phyloP scores from a whole-genome alignment of 805 yeast genomes.

The Lipomyces orientalis region DNA sequence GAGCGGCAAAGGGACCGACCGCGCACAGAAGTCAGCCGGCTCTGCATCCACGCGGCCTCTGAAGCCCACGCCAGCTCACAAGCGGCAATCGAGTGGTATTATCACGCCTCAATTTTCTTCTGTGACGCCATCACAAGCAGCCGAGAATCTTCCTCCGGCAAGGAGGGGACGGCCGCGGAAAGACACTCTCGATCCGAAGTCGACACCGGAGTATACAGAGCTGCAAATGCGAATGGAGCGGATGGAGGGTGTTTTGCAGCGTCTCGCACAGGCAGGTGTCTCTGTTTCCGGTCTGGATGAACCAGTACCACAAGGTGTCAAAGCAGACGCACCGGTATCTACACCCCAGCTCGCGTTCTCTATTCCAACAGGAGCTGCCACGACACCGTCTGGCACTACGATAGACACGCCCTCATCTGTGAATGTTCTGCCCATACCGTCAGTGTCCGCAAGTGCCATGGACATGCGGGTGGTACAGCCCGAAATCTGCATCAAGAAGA shows the following conservation, averaged over 20 bases:
- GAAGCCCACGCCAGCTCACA: not conserved
- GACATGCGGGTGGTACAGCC: slow-evolving; percentile 24
- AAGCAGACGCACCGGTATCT: slow-evolving; percentile 3
- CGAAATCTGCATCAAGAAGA: slow-evolving; percentile 26
- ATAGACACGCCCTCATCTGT: slow-evolving; percentile 3
- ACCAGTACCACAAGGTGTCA: not conserved
- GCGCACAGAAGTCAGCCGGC: not conserved
- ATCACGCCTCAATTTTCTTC: not conserved
- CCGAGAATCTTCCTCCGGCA: not conserved
- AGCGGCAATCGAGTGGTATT: not conserved
- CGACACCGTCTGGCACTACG: not conserved
- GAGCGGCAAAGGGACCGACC: not conserved
- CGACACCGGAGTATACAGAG: slow-evolving; percentile 19
- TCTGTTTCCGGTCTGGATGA: slow-evolving; percentile 5
- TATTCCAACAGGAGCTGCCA: not conserved
- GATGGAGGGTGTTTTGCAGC: slow-evolving; percentile 25
- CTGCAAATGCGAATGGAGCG: slow-evolving; percentile 26
- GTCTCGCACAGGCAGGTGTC: slow-evolving; percentile 17
- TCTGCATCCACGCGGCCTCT: not conserved
- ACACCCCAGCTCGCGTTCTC: not conserved
- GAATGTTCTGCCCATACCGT: not conserved
- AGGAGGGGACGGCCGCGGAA: slow-evolving; percentile 2
- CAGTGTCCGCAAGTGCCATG: slow-evolving; percentile 16
- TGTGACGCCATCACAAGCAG: not conserved
- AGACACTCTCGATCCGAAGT: not conserved